phyloP scores from a whole-genome alignment of 768 basidiomycete species.

The Serendipita indica region DNA sequence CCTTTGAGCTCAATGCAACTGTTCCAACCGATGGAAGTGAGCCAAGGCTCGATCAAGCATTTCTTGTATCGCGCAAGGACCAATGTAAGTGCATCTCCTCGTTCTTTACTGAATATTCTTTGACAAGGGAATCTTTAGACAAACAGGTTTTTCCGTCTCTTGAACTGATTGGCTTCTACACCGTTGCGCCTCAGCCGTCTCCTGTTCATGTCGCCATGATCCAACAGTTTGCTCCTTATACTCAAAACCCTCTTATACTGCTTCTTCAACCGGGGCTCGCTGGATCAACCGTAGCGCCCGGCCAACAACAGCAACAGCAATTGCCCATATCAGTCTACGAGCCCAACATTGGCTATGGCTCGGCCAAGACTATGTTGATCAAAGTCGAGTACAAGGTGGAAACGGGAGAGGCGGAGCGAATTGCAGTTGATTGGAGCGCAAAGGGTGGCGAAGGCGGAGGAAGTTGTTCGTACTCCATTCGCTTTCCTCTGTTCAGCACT shows the following conservation, averaged over 20 bases:
- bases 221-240: constrained; percentile 63
- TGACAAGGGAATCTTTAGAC: constrained; percentile 35
- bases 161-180: constrained; percentile 98
- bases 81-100: constrained; percentile 51
- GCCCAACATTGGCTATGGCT: constrained; percentile 68
- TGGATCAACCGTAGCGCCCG: constrained; percentile 20
- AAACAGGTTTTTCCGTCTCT: constrained; percentile 97
- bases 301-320: constrained; percentile 29
- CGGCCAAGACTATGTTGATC: constrained; percentile 63
- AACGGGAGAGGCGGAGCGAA: constrained; percentile 96
- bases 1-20: constrained; percentile 69
- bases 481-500: not conserved
- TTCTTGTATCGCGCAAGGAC: constrained; percentile 66
- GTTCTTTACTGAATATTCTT: not conserved
- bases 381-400: constrained; percentile 81
- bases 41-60: constrained; percentile 56
- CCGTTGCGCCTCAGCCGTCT: constrained; percentile 61
- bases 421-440: constrained; percentile 93
- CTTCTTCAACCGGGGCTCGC: constrained; percentile 38
- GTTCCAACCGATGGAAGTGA: constrained; percentile 29
- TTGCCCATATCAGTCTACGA: constrained; percentile 93
- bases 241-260: constrained; percentile 80
- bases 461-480: constrained; percentile 40
- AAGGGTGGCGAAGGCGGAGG: constrained; percentile 71
- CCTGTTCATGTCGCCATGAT: constrained; percentile 68